Conservation (phyloP, 371 early-diverging fungal genomes). For the Syncephalastrum sp. region DNA sequence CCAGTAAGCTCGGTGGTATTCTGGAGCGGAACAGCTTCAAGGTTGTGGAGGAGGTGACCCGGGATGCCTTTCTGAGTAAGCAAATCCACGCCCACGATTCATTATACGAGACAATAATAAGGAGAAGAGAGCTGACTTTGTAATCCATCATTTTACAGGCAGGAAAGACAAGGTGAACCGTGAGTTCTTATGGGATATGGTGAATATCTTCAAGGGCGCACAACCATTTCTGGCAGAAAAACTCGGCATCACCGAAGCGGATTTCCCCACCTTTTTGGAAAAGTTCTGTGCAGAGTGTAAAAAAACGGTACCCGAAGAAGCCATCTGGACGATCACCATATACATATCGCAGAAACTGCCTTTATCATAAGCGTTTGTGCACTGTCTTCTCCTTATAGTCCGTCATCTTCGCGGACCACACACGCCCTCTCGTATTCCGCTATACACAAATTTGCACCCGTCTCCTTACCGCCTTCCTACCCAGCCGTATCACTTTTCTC, state of each 20-base stretch:
- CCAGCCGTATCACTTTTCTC: too few species aligned
- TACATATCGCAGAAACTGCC: slow-evolving; percentile 15
- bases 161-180: slow-evolving; percentile 15
- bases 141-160: slow-evolving; percentile 6
- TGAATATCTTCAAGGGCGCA: slow-evolving; percentile 15
- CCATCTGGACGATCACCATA: slow-evolving; percentile 14
- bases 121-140: neutral
- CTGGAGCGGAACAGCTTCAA: slow-evolving; percentile 31
- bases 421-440: too few species aligned
- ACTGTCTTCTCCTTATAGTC: too few species aligned
- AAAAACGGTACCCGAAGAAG: slow-evolving; percentile 9
- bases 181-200: slow-evolving; percentile 22
- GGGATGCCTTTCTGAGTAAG: slow-evolving; percentile 17
- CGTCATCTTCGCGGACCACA: too few species aligned
- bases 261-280: slow-evolving; percentile 16
- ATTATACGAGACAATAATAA: neutral
- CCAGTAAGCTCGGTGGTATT: slow-evolving; percentile 33
- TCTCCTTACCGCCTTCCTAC: too few species aligned
- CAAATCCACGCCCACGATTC: neutral
- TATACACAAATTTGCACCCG: too few species aligned
- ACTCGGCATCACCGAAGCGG: slow-evolving; percentile 17
- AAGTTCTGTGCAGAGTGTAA: slow-evolving; percentile 17
- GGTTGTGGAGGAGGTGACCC: slow-evolving; percentile 20
- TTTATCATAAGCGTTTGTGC: neutral
- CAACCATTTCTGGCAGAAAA: slow-evolving; percentile 21